phyloP scores from a whole-genome alignment of 495 filamentous ascomycete genomes.

The Monascus purpureus region DNA sequence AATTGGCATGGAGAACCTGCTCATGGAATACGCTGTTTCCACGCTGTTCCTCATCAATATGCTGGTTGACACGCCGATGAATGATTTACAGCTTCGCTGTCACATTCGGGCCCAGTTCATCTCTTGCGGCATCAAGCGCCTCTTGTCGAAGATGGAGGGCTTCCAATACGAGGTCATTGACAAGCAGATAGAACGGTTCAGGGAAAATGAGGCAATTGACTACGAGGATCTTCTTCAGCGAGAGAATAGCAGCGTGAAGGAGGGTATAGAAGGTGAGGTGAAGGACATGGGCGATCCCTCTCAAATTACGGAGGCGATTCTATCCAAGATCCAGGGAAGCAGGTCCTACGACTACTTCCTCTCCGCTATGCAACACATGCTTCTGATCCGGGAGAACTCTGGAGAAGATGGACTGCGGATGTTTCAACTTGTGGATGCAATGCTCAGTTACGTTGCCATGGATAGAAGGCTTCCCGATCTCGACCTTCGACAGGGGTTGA shows the following conservation, averaged over 20 bases:
- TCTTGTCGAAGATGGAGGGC: constrained; percentile 91
- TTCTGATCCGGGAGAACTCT: constrained; percentile 86
- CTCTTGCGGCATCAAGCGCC: constrained; percentile 88
- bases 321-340: constrained; percentile 68
- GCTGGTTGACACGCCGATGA: constrained; percentile 81
- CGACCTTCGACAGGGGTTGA: constrained; percentile 92
- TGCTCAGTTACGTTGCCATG: constrained; percentile 99
- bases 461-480: constrained; percentile 90
- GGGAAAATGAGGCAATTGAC: constrained; percentile 89
- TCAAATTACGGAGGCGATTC: constrained; percentile 90
- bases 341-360: constrained; percentile 90
- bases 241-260: constrained; percentile 80
- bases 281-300: constrained; percentile 89
- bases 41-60: constrained; percentile 94
- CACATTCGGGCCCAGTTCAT: constrained; percentile 95
- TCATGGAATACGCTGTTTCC: constrained; percentile 98
- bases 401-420: constrained; percentile 85
- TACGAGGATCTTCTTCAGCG: constrained; percentile 93
- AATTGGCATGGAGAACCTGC: constrained; percentile 95
- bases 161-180: constrained; percentile 98
- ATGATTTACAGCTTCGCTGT: constrained; percentile 77
- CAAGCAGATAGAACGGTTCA: constrained; percentile 92
- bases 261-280: constrained; percentile 77
- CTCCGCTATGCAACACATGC: constrained; percentile 86
- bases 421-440: constrained; percentile 96